Evolutionary conservation across 805 yeast genomes (phyloP), one percentile per base, ranked within the genome.

Genomic region (Ogataea thermomethanolica): DNA sequence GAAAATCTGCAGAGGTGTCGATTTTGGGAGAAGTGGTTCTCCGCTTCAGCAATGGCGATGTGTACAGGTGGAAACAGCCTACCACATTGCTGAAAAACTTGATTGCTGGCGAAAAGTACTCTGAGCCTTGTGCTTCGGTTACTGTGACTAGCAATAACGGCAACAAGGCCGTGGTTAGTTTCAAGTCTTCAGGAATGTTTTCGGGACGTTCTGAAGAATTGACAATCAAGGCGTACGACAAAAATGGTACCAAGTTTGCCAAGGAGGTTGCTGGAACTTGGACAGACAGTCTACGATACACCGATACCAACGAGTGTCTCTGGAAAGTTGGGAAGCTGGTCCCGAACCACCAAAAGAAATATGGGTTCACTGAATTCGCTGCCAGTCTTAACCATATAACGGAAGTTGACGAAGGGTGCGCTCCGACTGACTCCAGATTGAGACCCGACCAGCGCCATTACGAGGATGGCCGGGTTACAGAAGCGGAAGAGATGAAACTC

Each of bases 41-140:
- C 27, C 68, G 70, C 2, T 67, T 81, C 32, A 53, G 67, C 2
- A 71, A 81, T 0, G 89, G 87, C 1, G 95, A 86, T 53, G 67
- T 67, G n/a, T 85, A 80, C 55, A 77, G 79, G 46, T 93, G 95
- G 91, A 59, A 69, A 14, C 90, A 81, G 49, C 97, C 99, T 7
- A 79, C 84, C 1, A 80, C 95, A 0, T 72, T 86, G 53, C 65
- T 93, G 52, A 82, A 91, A 54, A 91, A 91, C 57, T 72, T 93
- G 33, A 79, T 93, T 53, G 96, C 97, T 1, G 98, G 99, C 20
- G 99, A 93, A 54, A 84, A 88, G 59, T 93, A 90, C 61, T 71
- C 87, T 10, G 99, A 93, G 58, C 99, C 99, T 1, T 69, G 74
- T 2, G 80, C 86, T 12, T 62, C 79, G 3, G 70, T 87, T 45